Base-by-base conservation (phyloP, 805 yeast species). In the Pichia eremophila region DNA sequence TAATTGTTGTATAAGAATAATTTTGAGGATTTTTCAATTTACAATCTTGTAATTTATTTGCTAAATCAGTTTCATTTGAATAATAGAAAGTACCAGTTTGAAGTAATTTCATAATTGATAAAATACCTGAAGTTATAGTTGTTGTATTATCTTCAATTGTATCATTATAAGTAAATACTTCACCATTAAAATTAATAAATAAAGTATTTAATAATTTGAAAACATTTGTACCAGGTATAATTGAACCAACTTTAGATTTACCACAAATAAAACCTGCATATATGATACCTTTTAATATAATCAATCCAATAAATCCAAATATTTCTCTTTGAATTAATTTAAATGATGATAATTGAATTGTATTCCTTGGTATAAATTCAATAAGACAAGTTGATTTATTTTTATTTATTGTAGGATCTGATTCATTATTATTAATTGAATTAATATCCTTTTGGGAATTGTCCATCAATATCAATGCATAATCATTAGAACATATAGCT, bases 291-390 rank as follows among this genome's bases (percentile, higher is more conserved):
- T 81, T 79, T 15, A 81, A 59, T 22, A 72, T 66, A 12, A 81
- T 65, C 27, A 84, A 61, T 0, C 95, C 95, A 28, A 83, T 59
- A 36, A 84, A 71, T 1, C 87, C 90, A 53, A 63, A 68, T 54
- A 59, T 46, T 22, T 52, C 45, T 9, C 36, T 46, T 8, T 49
- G 41, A 22, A 40, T 25, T 31, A 43, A 17, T 34, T 40, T 35
- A 45, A 46, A 44, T 40, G 46, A 48, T 71, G 60, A 48, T 62
- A 58, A 2, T 63, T 47, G 38, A 27, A 51, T n/a, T 18, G 40
- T 37, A 31, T 32, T 65, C 8, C 67, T 67, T 3, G 71, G 69
- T 5, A 79, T 72, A 48, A 77, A 77, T 54, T 79, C 85, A 38
- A 81, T 80, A n/a, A 73, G 65, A 46, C 72, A 65, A 45, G 27